Evolutionary conservation across 2,329 filamentous ascomycete species (phyloP).

Genomic region (Arthrobotrys musiformis): DNA sequence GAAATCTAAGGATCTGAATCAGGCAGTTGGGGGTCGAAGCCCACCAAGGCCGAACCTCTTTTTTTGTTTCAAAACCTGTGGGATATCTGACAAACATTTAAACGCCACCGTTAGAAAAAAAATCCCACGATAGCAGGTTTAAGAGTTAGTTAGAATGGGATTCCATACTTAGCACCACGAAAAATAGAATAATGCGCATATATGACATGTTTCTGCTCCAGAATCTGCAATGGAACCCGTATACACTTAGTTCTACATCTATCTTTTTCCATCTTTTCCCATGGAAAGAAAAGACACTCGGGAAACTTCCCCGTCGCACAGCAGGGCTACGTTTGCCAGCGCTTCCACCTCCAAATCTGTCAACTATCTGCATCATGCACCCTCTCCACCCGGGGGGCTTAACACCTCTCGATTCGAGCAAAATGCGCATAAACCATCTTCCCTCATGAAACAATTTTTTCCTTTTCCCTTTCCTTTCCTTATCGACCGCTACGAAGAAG

Average conservation of each 20-base stretch:
- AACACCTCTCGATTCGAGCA: background rate
- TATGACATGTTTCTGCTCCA: background rate
- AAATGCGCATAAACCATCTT: background rate
- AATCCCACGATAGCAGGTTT: no score
- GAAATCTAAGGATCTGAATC: background rate
- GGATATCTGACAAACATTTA: background rate
- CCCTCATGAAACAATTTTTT: background rate
- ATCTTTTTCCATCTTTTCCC: no score
- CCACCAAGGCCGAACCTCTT: no score
- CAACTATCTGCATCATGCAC: background rate
- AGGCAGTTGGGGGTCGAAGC: background rate
- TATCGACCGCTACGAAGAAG: no score
- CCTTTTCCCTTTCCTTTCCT: background rate
- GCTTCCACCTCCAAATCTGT: background rate
- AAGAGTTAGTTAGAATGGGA: no score
- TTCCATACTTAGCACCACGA: background rate
- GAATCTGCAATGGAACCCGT: background rate
- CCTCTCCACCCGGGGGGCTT: no score
- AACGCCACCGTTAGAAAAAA: background rate
- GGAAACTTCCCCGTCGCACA: background rate
- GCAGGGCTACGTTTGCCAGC: background rate
- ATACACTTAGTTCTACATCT: background rate
- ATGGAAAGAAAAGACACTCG: no score
- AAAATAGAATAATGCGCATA: background rate
- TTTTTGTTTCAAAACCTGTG: background rate